Base-by-base conservation (phyloP, 208 protist genomes). In the Trichomonas vaginalis region DNA sequence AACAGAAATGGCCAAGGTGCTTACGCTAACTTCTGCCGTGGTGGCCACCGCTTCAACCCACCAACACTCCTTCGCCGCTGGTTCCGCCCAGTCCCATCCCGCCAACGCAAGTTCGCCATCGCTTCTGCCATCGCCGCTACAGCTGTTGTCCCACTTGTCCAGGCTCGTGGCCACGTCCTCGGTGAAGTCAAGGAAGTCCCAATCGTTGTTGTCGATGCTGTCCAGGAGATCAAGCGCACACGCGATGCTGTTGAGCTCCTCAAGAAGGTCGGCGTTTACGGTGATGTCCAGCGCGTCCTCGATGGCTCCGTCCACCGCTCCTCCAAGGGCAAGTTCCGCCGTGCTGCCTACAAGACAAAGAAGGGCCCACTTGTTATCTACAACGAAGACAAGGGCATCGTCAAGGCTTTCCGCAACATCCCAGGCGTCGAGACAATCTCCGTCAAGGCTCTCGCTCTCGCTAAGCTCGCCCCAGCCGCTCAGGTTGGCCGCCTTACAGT, bases 21-120 rank as follows among this genome's bases (percentile, higher is more conserved):
- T 95, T 99, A 99, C 97, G 99, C 98, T 96, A 99, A 99, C 98
- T 99, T 99, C 98, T 99, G 98, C 98, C 98, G 99, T 97, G 98
- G 98, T 96, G 99, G 99, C 97, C 98, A 98, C 97, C 99, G 99
- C 99, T 99, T 99, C 97, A 98, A 98, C 51, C 99, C 99, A 95
- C 99, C 98, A 96, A 99, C 99, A 98, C 98, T 98, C 96, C 99
- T 98, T 97, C 98, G 99, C 97, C 98, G 98, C 96, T 99, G 99
- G 99, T 98, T 99, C 97, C 96, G 98, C 96, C 98, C 98, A 97
- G 98, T 99, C 97, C 99, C 99, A 98, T 95, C 98, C 62, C 99
- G 99, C 97, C 98, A 99, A 98, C 97, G 98, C 96, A 96, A 98
- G 96, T 99, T 98, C 97, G 99, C 99, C 96, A 98, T 99, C 96